phyloP scores from a whole-genome alignment of 768 basidiomycete species.

The Paxillus involutus region DNA sequence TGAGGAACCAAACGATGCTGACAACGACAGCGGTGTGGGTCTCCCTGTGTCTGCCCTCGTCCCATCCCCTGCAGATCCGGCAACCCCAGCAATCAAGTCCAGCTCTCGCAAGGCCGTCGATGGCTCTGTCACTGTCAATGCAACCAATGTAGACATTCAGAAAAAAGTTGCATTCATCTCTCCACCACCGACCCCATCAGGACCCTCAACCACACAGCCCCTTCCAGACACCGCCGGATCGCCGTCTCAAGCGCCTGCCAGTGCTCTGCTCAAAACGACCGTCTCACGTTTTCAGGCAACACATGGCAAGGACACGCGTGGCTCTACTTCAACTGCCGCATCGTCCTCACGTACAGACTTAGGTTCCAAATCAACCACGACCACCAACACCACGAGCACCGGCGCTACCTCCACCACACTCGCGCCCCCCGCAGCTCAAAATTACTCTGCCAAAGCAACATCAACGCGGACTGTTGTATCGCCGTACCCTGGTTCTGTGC shows the following conservation, averaged over 20 bases:
- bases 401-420: conserved; percentile 57
- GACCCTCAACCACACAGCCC: conserved; percentile 46
- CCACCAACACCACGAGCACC: conserved; percentile 45
- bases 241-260: conserved; percentile 24
- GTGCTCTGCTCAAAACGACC: conserved; percentile 55
- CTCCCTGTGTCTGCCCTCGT: conserved; percentile 34
- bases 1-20: conserved; percentile 37
- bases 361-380: conserved; percentile 42
- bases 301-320: conserved; percentile 67
- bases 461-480: conserved; percentile 63
- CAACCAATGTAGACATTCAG: conserved; percentile 46
- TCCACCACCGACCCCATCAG: conserved; percentile 68
- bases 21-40: conserved; percentile 37
- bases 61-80: conserved; percentile 17
- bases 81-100: conserved; percentile 26
- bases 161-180: conserved; percentile 91
- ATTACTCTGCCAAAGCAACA: conserved; percentile 52
- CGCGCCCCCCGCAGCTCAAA: conserved; percentile 54
- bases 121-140: conserved; percentile 28
- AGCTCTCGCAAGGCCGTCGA: conserved; percentile 41
- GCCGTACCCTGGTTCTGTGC: conserved; percentile 70
- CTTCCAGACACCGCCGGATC: conserved; percentile 44
- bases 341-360: conserved; percentile 65
- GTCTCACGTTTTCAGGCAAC: conserved; percentile 76
- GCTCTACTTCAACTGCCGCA: conserved; percentile 62